Conservation (phyloP, 1,284 basidiomycete species). For the Trametes polyzona region DNA sequence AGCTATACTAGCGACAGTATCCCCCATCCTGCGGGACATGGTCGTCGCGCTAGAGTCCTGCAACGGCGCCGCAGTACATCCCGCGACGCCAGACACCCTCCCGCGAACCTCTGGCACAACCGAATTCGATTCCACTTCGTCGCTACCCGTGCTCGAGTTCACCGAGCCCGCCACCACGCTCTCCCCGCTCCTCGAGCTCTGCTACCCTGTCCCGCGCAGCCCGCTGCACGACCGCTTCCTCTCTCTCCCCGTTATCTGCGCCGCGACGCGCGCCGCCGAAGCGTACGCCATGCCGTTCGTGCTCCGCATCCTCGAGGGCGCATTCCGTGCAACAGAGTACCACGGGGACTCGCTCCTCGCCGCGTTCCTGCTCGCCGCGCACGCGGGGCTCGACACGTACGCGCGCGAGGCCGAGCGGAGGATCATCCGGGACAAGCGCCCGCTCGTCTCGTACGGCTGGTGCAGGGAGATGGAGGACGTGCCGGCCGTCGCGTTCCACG, state of each 20-base stretch:
- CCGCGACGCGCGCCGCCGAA: background rate
- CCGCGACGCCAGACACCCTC: no score
- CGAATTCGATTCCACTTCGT: background rate
- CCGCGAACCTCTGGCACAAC: no score
- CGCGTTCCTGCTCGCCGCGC: background rate
- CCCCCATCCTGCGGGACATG: background rate
- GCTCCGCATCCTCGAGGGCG: background rate
- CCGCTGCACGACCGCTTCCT: background rate
- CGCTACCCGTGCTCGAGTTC: background rate
- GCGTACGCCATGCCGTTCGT: background rate
- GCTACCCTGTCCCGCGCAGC: background rate
- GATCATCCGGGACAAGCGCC: background rate
- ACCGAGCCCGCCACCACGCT: background rate
- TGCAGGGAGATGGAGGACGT: background rate
- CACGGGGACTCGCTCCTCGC: background rate
- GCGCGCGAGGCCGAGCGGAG: background rate
- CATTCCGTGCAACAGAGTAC: background rate
- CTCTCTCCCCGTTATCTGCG: background rate
- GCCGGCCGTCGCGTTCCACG: background rate
- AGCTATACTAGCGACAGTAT: background rate
- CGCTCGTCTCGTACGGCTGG: background rate
- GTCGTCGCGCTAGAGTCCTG: background rate
- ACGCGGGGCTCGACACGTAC: background rate
- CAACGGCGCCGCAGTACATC: background rate
- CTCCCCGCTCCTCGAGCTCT: conserved; percentile 1